Evolutionary conservation across 1,284 basidiomycete species (phyloP), one percentile per base, ranked within the genome.

Genomic region (Trametes pubescens): DNA sequence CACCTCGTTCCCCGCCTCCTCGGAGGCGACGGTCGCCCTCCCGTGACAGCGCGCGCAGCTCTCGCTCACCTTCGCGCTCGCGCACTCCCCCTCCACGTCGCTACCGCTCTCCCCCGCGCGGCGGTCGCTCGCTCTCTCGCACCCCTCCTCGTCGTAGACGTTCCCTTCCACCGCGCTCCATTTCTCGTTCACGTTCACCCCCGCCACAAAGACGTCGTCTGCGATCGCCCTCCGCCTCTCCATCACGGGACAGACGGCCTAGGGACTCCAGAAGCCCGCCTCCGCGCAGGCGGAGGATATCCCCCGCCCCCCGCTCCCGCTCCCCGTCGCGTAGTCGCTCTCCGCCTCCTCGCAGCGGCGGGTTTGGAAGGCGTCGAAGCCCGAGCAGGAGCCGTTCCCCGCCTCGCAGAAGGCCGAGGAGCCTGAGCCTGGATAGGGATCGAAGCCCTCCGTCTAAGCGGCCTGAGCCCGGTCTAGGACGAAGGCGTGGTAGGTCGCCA

Each of bases 221-320:
- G 18, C 78, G 84, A 51, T 84, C 85, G 2, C 83, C 81, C 5
- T 83, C 83, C 1, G 75, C 74, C 29, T 80, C 83, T 7, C 78
- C 82, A 72, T 67, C 79, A 53, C 79, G 77, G 21, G 62, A 78
- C 48, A 69, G 80, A 40, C 76, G 77, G 40, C 68, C 68, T 14
- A 75, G 82, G 44, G 80, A 80, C 59, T 87, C 85, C 62, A 83
- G 85, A 22, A 87, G 86, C 71, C 88, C 89, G 0, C 87, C 86
- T 34, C 75, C 81, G 2, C 81, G 86, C 8, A 79, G 85, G 44
- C 82, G 86, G 53, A 81, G 86, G 34, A 66, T 80, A 10, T 85
- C 86, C 18, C 60, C 59, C 5, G 46, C 35, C 2, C 52, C 59
- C 21, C 49, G 57, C 22, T 80, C 80, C 0, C 75, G 77, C 26